Evolutionary conservation across 2,329 filamentous ascomycete species (phyloP).

Genomic region (Botryosphaeria dothidea): DNA sequence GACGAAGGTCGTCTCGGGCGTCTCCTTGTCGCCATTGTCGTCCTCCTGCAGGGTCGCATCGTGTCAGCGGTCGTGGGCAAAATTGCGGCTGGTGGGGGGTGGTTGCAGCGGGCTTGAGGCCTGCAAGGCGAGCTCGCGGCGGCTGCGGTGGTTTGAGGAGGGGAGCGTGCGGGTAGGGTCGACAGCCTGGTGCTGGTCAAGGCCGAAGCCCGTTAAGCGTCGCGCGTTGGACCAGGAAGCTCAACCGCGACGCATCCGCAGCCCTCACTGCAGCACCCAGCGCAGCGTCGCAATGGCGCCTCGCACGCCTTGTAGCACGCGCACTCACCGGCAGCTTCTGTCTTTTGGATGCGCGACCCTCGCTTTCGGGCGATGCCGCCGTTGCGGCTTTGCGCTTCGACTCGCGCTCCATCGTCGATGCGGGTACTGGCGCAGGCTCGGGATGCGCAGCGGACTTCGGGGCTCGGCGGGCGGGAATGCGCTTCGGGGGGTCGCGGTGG

Average conservation of each 20-base stretch:
- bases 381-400: constrained; percentile 59
- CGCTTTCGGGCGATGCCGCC: constrained; percentile 50
- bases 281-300: constrained; percentile 9
- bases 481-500: constrained; percentile 17
- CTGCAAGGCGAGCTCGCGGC: constrained; percentile 9
- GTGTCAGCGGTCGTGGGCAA: constrained; percentile 12
- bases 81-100: background rate
- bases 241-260: constrained; percentile 15
- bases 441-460: background rate
- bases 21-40: constrained; percentile 49
- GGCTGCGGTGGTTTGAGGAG: constrained; percentile 28
- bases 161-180: constrained; percentile 30
- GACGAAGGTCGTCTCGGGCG: constrained; percentile 66
- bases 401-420: constrained; percentile 41
- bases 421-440: background rate
- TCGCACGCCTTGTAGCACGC: background rate
- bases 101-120: constrained; percentile 5
- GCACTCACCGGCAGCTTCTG: constrained; percentile 60
- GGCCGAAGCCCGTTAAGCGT: constrained; percentile 21
- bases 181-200: constrained; percentile 24
- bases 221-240: constrained; percentile 19
- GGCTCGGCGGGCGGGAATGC: constrained; percentile 10
- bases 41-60: constrained; percentile 28
- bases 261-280: constrained; percentile 22
- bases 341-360: constrained; percentile 59